phyloP scores from a whole-genome alignment of 2,329 filamentous ascomycete genomes.

The Chlorencoelia australis region DNA sequence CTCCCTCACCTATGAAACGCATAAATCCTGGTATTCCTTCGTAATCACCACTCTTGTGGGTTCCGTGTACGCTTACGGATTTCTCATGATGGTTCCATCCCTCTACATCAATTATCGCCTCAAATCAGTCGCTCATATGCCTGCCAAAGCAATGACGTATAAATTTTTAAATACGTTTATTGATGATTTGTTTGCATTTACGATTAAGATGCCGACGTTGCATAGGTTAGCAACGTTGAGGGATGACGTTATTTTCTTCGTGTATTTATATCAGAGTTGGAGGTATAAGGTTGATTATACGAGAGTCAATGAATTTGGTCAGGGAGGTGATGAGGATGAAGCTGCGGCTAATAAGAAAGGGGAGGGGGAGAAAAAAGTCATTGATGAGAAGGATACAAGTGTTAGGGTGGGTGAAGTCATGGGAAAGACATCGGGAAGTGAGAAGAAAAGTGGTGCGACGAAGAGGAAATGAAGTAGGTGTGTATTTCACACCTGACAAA shows the following conservation, averaged over 20 bases:
- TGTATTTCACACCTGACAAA: too few species aligned
- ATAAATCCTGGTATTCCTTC: conserved; percentile 98
- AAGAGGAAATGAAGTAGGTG: conserved; percentile 34
- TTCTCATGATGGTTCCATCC: conserved; percentile 97
- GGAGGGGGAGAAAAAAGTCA: conserved; percentile 25
- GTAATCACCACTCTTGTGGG: conserved; percentile 91
- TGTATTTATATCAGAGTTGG: conserved; percentile 92
- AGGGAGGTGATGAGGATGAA: conserved; percentile 86
- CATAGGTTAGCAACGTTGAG: conserved; percentile 86
- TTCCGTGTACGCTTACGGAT: conserved; percentile 94
- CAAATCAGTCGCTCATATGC: conserved; percentile 94
- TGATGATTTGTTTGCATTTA: conserved; percentile 96
- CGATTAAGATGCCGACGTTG: conserved; percentile 96
- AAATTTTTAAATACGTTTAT: conserved; percentile 99
- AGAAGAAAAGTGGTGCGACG: conserved; percentile 37
- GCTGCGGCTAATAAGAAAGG: conserved; percentile 40
- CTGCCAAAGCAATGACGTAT: conserved; percentile 91
- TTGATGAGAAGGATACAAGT: conserved; percentile 56
- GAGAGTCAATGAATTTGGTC: conserved; percentile 94
- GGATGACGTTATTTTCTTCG: conserved; percentile 96
- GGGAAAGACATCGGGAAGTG: conserved; percentile 38
- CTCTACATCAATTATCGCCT: conserved; percentile 99
- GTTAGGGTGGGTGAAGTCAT: conserved; percentile 9
- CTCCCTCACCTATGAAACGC: conserved; percentile 81
- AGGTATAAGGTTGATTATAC: conserved; percentile 86